Conservation (phyloP, 2,329 filamentous ascomycete genomes). For the Hirsutella thompsonii region DNA sequence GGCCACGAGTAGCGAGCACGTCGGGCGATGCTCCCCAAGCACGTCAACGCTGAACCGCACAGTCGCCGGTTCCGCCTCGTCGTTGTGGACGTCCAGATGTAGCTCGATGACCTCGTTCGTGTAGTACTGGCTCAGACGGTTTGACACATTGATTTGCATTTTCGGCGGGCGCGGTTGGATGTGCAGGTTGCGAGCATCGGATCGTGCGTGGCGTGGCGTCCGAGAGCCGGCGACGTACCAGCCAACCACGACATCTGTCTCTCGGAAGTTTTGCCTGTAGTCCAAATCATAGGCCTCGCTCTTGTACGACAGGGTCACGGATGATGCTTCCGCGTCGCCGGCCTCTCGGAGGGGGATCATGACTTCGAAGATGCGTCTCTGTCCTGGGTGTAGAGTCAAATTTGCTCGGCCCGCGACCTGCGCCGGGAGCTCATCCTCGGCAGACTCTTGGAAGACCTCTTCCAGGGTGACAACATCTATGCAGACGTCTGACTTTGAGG, state of each 20-base stretch:
- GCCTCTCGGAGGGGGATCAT: slow-evolving; percentile 66
- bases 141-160: slow-evolving; percentile 58
- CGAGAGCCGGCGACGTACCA: slow-evolving; percentile 36
- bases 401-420: slow-evolving; percentile 44
- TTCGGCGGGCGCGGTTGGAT: slow-evolving; percentile 87
- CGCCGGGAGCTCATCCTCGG: slow-evolving; percentile 15
- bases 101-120: slow-evolving; percentile 66
- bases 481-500: slow-evolving; percentile 5
- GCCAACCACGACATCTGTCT: slow-evolving; percentile 25
- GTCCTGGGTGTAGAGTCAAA: slow-evolving; percentile 52
- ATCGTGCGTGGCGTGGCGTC: slow-evolving; percentile 33
- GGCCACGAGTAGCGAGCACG: slow-evolving; percentile 27
- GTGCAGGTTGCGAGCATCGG: slow-evolving; percentile 44
- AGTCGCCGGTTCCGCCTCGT: slow-evolving; percentile 67
- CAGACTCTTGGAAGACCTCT: slow-evolving; percentile 12
- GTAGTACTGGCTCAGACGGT: slow-evolving; percentile 62
- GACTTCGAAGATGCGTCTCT: slow-evolving; percentile 59
- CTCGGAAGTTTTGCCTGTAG: slow-evolving; percentile 45
- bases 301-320: slow-evolving; percentile 49
- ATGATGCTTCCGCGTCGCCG: slow-evolving; percentile 57
- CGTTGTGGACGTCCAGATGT: slow-evolving; percentile 60
- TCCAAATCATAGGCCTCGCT: slow-evolving; percentile 54
- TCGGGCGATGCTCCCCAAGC: slow-evolving; percentile 42
- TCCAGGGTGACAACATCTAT: slow-evolving; percentile 14
- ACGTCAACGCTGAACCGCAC: slow-evolving; percentile 58